Evolutionary conservation across 805 yeast genomes (phyloP).

Genomic region (Phaffomyces opuntiae): DNA sequence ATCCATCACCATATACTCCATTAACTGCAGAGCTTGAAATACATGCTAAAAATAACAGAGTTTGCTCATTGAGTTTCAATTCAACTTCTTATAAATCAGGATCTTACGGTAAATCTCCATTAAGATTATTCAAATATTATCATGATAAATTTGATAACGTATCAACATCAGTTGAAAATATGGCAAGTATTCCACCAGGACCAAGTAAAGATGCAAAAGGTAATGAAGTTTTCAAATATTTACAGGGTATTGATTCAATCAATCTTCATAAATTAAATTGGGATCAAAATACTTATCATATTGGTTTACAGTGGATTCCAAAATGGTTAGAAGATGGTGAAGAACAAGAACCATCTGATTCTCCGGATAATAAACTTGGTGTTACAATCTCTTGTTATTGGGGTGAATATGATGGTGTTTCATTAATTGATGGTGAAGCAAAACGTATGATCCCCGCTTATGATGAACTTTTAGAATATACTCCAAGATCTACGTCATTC

Average conservation of each 20-base stretch:
- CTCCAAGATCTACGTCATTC: slow-evolving; percentile 59
- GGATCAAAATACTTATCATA: slow-evolving; percentile 42
- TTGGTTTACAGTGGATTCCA: slow-evolving; percentile 77
- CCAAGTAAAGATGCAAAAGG: slow-evolving; percentile 29
- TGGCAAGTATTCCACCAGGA: slow-evolving; percentile 16
- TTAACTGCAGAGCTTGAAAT: slow-evolving; percentile 56
- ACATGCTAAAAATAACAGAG: slow-evolving; percentile 52
- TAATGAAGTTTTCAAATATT: slow-evolving; percentile 42
- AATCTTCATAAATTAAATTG: slow-evolving; percentile 61
- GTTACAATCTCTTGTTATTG: slow-evolving; percentile 64
- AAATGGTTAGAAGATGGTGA: slow-evolving; percentile 34
- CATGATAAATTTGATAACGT: slow-evolving; percentile 23
- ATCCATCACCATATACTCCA: slow-evolving; percentile 50
- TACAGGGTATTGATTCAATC: slow-evolving; percentile 57
- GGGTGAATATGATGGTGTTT: slow-evolving; percentile 59
- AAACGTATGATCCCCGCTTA: slow-evolving; percentile 56
- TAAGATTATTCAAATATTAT: slow-evolving; percentile 52
- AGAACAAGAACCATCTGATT: slow-evolving; percentile 24
- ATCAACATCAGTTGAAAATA: neutral
- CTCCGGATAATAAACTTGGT: slow-evolving; percentile 35
- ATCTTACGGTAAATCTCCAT: slow-evolving; percentile 43
- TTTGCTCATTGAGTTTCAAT: slow-evolving; percentile 57
- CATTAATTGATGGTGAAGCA: slow-evolving; percentile 30
- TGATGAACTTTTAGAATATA: slow-evolving; percentile 59
- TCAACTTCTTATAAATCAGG: slow-evolving; percentile 33